phyloP scores from a whole-genome alignment of 2,329 filamentous ascomycete species.

The Penicillium occitanis region DNA sequence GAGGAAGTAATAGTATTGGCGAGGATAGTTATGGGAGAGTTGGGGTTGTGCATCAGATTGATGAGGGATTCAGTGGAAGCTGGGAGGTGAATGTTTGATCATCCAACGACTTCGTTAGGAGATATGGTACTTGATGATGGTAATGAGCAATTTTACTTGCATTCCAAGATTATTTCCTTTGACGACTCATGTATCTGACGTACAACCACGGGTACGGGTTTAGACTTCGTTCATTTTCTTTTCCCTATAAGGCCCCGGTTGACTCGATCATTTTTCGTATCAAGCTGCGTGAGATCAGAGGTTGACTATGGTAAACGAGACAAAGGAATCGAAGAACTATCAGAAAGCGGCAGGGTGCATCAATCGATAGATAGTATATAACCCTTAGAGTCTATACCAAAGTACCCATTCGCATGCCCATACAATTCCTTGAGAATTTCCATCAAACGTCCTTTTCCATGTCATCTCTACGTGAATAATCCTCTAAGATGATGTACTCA shows the following conservation, averaged over 20 bases:
- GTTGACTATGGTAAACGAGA: neutral
- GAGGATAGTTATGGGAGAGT: slow-evolving; percentile 6
- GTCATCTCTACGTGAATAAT: neutral
- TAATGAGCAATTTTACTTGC: neutral
- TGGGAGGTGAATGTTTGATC: slow-evolving; percentile 9
- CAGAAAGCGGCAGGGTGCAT: neutral
- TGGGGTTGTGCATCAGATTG: neutral
- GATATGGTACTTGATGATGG: neutral
- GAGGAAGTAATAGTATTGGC: neutral
- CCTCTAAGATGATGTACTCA: neutral
- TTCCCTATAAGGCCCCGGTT: neutral
- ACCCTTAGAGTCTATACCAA: neutral
- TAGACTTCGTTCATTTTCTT: neutral
- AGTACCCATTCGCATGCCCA: neutral
- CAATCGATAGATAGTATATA: neutral
- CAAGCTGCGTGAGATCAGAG: neutral
- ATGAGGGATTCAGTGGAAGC: neutral
- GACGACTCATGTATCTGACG: neutral
- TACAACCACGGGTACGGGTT: neutral
- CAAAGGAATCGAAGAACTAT: neutral
- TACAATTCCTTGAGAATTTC: neutral
- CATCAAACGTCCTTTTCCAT: too few relatives aligned
- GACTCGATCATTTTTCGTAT: neutral
- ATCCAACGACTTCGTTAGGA: neutral
- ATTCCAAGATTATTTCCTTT: neutral